phyloP scores from a whole-genome alignment of 768 basidiomycete genomes.

The Coprinopsis cinerea region DNA sequence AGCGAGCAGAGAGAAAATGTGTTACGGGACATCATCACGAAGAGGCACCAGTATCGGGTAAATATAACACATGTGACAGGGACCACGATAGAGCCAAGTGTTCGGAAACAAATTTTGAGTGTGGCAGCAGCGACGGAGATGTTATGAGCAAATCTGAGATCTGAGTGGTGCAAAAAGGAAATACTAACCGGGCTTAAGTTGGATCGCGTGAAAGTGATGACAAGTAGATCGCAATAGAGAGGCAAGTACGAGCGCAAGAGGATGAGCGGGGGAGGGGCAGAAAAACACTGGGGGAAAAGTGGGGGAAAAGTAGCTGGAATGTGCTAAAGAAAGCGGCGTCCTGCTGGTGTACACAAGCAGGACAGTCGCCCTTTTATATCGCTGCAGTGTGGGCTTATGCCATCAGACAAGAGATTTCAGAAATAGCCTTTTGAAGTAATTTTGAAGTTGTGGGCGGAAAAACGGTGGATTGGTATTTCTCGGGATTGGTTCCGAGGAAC shows the following conservation, averaged over 20 bases:
- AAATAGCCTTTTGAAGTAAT: conserved; percentile 1
- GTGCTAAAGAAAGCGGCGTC: background rate
- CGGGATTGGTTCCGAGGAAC: conserved; percentile 10
- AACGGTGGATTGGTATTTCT: conserved; percentile 4
- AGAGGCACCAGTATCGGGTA: background rate
- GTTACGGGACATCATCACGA: background rate
- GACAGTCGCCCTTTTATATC: background rate
- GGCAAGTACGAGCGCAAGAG: background rate
- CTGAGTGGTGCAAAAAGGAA: background rate
- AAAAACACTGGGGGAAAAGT: background rate
- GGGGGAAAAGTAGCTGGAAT: background rate
- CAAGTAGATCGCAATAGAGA: background rate
- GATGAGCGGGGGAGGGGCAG: background rate
- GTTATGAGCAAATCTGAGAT: background rate
- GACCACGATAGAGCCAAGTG: background rate
- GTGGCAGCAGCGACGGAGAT: background rate
- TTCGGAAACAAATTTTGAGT: background rate
- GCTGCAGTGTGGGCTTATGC: background rate
- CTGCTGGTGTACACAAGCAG: background rate
- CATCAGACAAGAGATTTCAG: background rate
- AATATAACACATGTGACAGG: conserved; percentile 4
- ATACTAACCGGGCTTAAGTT: background rate
- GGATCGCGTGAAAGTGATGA: background rate
- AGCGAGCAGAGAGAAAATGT: background rate
- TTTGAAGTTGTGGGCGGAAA: background rate